These are phyloP conservation scores for Parietaria judaica DNA, from an alignment of 306 rosid genomes.

Conservation along the genomic window DNA sequence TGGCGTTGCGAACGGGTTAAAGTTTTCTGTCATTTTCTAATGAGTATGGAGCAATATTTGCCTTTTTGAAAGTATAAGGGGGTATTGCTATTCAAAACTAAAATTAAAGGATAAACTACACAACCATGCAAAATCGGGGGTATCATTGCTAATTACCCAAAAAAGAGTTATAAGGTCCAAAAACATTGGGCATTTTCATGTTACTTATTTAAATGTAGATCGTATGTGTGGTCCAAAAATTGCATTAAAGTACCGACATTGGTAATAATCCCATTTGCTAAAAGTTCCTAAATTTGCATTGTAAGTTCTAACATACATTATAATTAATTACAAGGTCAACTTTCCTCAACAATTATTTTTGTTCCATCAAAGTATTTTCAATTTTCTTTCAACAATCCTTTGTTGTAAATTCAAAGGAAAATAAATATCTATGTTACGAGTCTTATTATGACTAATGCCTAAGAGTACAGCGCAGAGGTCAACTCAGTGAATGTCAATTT, in stretches of 20 bases:
- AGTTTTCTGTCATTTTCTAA: no score
- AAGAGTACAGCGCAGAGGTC: background rate
- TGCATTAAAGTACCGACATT: no score
- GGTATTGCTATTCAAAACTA: no score
- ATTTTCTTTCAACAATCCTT: background rate
- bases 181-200: no score
- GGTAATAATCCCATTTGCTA: background rate
- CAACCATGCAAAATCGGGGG: no score
- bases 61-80: no score
- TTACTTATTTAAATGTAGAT: no score
- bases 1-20: no score
- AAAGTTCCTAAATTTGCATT: background rate
- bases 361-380: slow-evolving; percentile 6
- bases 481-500: slow-evolving; percentile 3
- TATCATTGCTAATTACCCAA: no score
- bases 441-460: background rate
- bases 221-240: background rate
- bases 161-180: background rate
- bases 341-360: background rate
- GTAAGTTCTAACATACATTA: background rate
- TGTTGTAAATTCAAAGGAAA: background rate
- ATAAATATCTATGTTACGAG: background rate
- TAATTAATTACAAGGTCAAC: slow-evolving; percentile 12
- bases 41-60: no score
- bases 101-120: no score